Evolutionary conservation across 805 yeast species (phyloP).

Genomic region (Teunomyces pallodes): DNA sequence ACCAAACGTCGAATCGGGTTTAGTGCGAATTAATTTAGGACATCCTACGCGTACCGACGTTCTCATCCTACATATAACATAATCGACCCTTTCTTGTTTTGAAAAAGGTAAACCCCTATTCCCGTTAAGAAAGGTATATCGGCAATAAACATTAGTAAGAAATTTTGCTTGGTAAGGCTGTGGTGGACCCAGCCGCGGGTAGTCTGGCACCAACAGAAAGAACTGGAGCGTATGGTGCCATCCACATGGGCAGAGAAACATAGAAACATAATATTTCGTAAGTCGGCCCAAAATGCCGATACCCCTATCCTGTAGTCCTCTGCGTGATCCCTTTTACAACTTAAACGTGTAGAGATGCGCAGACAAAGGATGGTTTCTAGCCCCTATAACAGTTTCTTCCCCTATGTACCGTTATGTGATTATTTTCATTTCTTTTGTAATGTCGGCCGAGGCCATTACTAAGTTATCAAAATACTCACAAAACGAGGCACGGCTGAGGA

Average conservation of each 20-base stretch:
- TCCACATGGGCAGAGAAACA: neutral
- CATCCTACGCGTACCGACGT: too few relatives aligned
- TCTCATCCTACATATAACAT: neutral
- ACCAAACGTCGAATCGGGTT: too few relatives aligned
- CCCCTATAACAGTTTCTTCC: neutral
- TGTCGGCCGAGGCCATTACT: neutral
- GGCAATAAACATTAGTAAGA: neutral
- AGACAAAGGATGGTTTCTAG: neutral
- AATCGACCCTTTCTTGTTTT: neutral
- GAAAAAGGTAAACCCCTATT: neutral
- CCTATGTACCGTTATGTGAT: neutral
- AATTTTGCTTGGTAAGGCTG: neutral
- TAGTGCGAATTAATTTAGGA: too few relatives aligned
- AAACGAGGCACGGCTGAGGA: slow-evolving; percentile 3
- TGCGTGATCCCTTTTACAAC: too few relatives aligned
- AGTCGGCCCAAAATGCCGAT: neutral
- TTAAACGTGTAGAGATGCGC: too few relatives aligned
- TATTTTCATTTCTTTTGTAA: neutral
- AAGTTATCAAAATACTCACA: neutral
- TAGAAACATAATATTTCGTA: neutral
- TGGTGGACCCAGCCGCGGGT: slow-evolving; percentile 1
- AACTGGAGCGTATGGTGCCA: neutral
- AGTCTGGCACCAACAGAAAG: neutral
- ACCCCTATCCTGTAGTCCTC: neutral
- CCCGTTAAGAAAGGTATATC: neutral